phyloP scores from a whole-genome alignment of 208 protist genomes.

The Kentomonas sorsogonicus region DNA sequence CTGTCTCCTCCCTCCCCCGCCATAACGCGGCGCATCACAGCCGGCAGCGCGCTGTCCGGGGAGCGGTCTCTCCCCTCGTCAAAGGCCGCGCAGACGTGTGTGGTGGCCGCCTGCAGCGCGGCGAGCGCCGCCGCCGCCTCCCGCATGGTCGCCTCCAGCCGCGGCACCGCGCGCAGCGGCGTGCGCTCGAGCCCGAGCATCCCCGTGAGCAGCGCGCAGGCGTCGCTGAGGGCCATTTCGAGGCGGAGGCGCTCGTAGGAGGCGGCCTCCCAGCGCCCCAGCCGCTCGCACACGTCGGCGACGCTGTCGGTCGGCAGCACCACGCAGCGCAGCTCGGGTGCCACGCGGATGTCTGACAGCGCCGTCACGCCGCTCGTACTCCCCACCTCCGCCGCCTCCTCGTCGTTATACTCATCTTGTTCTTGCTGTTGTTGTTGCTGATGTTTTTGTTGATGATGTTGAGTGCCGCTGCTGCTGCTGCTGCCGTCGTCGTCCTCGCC shows the following conservation, averaged over 20 bases:
- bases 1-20: not conserved
- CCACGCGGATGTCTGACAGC: constrained; percentile 45
- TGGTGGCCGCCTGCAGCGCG: constrained; percentile 55
- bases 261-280: constrained; percentile 68
- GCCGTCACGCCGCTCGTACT: constrained; percentile 56
- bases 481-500: not conserved
- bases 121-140: constrained; percentile 36
- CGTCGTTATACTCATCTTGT: no score
- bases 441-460: no score
- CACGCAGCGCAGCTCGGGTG: constrained; percentile 59
- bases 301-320: constrained; percentile 73
- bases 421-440: no score
- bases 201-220: constrained; percentile 37
- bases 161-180: constrained; percentile 34
- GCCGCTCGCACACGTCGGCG: constrained; percentile 56
- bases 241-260: constrained; percentile 72
- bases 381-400: no score
- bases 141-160: constrained; percentile 33
- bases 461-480: constrained; percentile 41
- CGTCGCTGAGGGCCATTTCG: constrained; percentile 76
- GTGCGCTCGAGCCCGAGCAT: constrained; percentile 43
- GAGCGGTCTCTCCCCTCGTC: constrained; percentile 13
- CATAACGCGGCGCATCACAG: not conserved
- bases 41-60: not conserved
- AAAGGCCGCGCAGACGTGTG: constrained; percentile 44